Base-by-base conservation (phyloP, 1,284 basidiomycete genomes). In the Sanghuangporus sanghuang region DNA sequence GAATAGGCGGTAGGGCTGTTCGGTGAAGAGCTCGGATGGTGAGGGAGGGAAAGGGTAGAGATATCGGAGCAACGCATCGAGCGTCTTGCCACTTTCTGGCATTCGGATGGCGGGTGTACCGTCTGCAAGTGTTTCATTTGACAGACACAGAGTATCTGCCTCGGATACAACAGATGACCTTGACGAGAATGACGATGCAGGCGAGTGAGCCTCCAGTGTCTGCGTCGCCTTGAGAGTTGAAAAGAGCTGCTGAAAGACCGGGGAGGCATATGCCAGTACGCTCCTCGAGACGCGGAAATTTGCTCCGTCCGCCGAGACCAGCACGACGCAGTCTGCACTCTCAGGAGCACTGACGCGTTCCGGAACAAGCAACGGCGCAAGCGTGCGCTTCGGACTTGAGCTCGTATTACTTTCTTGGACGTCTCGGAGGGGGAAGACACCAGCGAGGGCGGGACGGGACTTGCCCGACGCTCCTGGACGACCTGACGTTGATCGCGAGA, bases 21-120 rank as follows among this genome's bases (percentile, higher is more conserved):
- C 50, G n/a, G 23, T 36, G 23, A 46, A 42, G 23, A 54, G 68
- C 64, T 42, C 35, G 18, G 36, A 32, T 35, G 75, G 76, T 21
- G 73, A 69, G 59, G 70, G 67, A 42, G 48, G 48, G 46, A 73
- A 59, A 4, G 76, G 77, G 61, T 78, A 79, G 55, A 89, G 71
- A 69, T 84, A 81, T 23, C 78, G 79, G 38, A 90, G 75, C 21
- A 90, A 74, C 6, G 74, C 71, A 50, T 82, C 76, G 1, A 90
- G 66, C 6, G 75, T 75, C 6, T 71, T 67, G 9, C 73, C 72
- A 36, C 74, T 62, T 69, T 90, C 89, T 3, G 83, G 76, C 12
- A 88, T 75, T 3, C 84, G 80, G 48, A 89, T 77, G 54, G 80
- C 67, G 8, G 85, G 83, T n/a, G 50, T 44, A 6, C 44, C 59